phyloP scores from a whole-genome alignment of 768 basidiomycete genomes.

The Scleroderma citrinum region DNA sequence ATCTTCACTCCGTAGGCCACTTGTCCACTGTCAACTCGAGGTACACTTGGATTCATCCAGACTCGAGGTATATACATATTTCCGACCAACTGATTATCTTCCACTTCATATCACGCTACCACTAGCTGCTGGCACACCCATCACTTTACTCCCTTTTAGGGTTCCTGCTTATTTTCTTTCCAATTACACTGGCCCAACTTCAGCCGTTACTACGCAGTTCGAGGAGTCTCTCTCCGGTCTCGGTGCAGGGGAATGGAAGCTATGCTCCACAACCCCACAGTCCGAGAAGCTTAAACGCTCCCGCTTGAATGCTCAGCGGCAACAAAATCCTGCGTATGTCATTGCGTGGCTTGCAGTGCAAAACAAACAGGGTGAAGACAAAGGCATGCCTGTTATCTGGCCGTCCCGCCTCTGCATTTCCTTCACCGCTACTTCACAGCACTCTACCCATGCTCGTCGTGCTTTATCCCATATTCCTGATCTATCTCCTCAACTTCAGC shows the following conservation, averaged over 20 bases:
- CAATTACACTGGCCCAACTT: slow-evolving; percentile 63
- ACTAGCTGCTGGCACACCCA: slow-evolving; percentile 55
- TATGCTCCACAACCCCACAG: slow-evolving; percentile 1
- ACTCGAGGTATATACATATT: slow-evolving; percentile 60
- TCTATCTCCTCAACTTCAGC: slow-evolving; percentile 57
- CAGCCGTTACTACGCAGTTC: slow-evolving; percentile 58
- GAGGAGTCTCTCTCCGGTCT: slow-evolving; percentile 55
- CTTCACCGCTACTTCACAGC: slow-evolving; percentile 31
- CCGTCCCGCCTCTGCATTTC: slow-evolving; percentile 54
- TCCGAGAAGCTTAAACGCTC: slow-evolving; percentile 18
- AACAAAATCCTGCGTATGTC: slow-evolving; percentile 36
- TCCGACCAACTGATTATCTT: slow-evolving; percentile 53
- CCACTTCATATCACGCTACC: slow-evolving; percentile 40
- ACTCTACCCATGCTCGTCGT: slow-evolving; percentile 32
- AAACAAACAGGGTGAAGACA: slow-evolving; percentile 76
- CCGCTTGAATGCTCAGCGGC: slow-evolving; percentile 14
- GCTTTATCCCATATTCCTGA: slow-evolving; percentile 55
- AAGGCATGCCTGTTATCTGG: slow-evolving; percentile 71
- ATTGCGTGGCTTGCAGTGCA: slow-evolving; percentile 73
- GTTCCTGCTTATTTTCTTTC: slow-evolving; percentile 69
- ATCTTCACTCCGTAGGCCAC: slow-evolving; percentile 38
- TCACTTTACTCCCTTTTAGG: slow-evolving; percentile 63
- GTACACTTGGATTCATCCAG: slow-evolving; percentile 41
- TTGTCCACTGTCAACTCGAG: slow-evolving; percentile 57
- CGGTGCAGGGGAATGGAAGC: slow-evolving; percentile 51